A percentile compares a stretch with the other conserved stretches of the same genome.
phyloP scores from a whole-genome alignment of 345 rosid genomes.

The Moricandia arvensis region DNA sequence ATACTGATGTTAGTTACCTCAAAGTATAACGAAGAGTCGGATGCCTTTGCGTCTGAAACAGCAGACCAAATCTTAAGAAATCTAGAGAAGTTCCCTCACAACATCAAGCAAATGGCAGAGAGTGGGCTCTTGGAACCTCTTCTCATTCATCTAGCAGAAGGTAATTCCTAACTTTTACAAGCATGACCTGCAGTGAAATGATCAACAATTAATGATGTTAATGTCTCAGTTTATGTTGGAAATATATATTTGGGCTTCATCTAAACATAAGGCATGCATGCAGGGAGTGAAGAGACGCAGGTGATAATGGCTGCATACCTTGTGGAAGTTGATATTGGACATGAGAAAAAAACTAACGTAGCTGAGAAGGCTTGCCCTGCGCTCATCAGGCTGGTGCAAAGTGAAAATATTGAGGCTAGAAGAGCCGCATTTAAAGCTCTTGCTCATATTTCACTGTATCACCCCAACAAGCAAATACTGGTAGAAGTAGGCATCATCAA shows the following conservation, averaged over 20 bases:
- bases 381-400: slow-evolving; percentile 63
- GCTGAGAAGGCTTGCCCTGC: slow-evolving; percentile 67
- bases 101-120: slow-evolving; percentile 89
- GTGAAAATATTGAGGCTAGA: slow-evolving; percentile 51
- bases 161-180: slow-evolving; percentile 32
- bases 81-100: slow-evolving; percentile 53
- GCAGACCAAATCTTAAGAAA: slow-evolving; percentile 63
- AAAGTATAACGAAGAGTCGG: slow-evolving; percentile 49
- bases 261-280: slow-evolving; percentile 4
- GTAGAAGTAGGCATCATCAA: slow-evolving; percentile 58
- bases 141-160: slow-evolving; percentile 62
- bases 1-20: slow-evolving; percentile 71
- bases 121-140: slow-evolving; percentile 82
- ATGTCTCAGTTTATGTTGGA: neutral
- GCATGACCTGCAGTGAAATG: neutral
- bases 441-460: slow-evolving; percentile 63
- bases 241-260: slow-evolving; percentile 15
- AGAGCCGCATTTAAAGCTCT: slow-evolving; percentile 67
- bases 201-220: slow-evolving; percentile 1
- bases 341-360: slow-evolving; percentile 56
- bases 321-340: slow-evolving; percentile 58
- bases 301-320: slow-evolving; percentile 72
- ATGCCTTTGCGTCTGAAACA: slow-evolving; percentile 54
- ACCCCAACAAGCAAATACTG: slow-evolving; percentile 57
- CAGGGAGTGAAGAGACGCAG: slow-evolving; percentile 71